Evolutionary conservation across 805 yeast species (phyloP), one percentile per base, ranked within the genome.

Genomic region (Kodamaea kaohsiungensis): DNA sequence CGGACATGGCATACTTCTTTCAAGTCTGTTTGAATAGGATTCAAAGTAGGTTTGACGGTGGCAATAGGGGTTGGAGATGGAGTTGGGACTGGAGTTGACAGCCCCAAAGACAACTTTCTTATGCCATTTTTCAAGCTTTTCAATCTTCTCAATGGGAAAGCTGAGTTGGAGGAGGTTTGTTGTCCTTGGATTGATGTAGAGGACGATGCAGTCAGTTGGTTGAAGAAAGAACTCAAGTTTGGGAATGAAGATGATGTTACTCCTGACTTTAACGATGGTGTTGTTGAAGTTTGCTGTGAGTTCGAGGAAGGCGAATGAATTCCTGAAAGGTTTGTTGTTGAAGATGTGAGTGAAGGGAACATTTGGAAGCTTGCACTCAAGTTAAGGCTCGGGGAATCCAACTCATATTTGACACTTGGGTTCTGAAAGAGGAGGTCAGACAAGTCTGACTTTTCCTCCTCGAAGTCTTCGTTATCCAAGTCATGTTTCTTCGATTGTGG

Each of bases 41-140:
- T 37, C 42, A 61, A 46, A 15, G 49, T 42, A 7, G 62, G 64
- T 22, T 59, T 50, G 10, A 40, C n/a, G 15, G 47, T 17, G 8
- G 19, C 42, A 22, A 12, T 19, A 17, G 45, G 25, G 13, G 45
- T 40, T 17, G 54, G 10, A 30, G 35, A 5, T 30, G 35, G 35
- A 9, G 35, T 30, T 9, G 35, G 35, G 13, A 30, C 35, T 30
- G 35, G 35, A 30, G 35, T 30, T 30, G 35, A 30, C 35, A 30
- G 22, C 30, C 56, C 54, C 19, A 74, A 60, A 15, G 75, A 69
- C 43, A 74, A 63, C 59, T 72, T 72, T 54, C 79, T 63, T 16
- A 76, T 72, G 3, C 77, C 75, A 15, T 69, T 66, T 50, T 72
- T 73, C 42, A 75, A 59, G 57, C 71, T 71, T 53, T 71, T 73